Percentiles rank a stretch among this genome's conserved stretches.
phyloP scores from a whole-genome alignment of 768 basidiomycete species.

The Suillus fuscotomentosus region DNA sequence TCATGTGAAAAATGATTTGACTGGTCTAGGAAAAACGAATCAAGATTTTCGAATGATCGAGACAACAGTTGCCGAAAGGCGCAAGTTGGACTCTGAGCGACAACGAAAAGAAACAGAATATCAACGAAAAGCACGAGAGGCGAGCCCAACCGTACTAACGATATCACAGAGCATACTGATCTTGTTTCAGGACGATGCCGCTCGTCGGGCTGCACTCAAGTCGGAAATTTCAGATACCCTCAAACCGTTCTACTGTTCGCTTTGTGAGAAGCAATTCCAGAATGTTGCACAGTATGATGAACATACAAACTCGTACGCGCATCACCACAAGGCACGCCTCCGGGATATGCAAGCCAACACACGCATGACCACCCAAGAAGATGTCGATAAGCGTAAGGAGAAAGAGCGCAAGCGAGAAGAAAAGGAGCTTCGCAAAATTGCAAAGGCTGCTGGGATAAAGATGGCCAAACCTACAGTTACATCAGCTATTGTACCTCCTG shows the following conservation, averaged over 20 bases:
- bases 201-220: conserved; percentile 62
- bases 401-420: conserved; percentile 86
- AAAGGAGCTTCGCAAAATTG: conserved; percentile 80
- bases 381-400: conserved; percentile 74
- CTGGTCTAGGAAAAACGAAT: conserved; percentile 74
- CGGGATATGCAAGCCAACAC: conserved; percentile 79
- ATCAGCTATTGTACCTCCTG: conserved; percentile 19
- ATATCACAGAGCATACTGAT: conserved; percentile 7
- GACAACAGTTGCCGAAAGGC: conserved; percentile 79
- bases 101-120: conserved; percentile 79
- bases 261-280: conserved; percentile 88
- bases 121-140: conserved; percentile 73
- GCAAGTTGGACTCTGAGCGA: conserved; percentile 77
- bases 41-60: conserved; percentile 86
- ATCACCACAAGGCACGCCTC: conserved; percentile 81
- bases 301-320: conserved; percentile 86
- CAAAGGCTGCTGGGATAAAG: conserved; percentile 78
- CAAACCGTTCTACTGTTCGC: conserved; percentile 73
- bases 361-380: conserved; percentile 63
- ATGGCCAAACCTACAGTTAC: conserved; percentile 39
- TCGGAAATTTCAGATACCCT: conserved; percentile 68
- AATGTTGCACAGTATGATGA: conserved; percentile 87
- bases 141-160: conserved; percentile 24
- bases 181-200: conserved; percentile 52
- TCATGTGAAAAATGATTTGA: conserved; percentile 71